Evolutionary conservation across 2,329 filamentous ascomycete species (phyloP), one percentile per base, ranked within the genome.

Genomic region (Pleurostoma richardsiae): DNA sequence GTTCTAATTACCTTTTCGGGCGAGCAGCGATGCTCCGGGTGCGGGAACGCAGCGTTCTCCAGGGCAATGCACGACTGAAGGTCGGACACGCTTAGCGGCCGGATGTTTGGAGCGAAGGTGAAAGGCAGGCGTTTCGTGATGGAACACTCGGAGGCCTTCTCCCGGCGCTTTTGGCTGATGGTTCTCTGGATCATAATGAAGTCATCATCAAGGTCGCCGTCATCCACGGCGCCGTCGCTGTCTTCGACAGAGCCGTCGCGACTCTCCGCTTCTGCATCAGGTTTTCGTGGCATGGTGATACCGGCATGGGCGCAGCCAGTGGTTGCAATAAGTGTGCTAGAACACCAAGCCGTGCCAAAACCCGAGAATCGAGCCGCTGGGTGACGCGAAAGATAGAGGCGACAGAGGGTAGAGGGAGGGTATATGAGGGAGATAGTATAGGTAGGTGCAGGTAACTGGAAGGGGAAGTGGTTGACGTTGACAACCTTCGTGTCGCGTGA

Each of bases 21-120:
- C 3, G 70, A 69, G 44, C 75, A 72, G 41, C 77, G 68, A 54
- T 81, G 71, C 40, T 62, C 60, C 28, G 72, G 69, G 45, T 80
- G 60, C 11, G 65, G 55, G 50, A 82, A 79, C 4, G 79, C 76
- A 8, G 73, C 70, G 48, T 76, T 71, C 59, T 83, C 80, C 30
- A 83, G 66, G 5, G 70, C 70, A 28, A 78, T 61, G 52, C 76
- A 79, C 6, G 78, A 80, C 30, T 85, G 80, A 42, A 85, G 62
- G 56, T 90, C 83, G 29, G 77, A 78, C 42, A 79, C 65, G 39
- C 80, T 88, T 43, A 96, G 75, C 29, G 86, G 79, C 44, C 88
- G 82, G n/a, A 87, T 78, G 57, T 87, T 86, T 29, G 89, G 83
- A 58, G 88, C 79, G 57, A 89, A 79, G 43, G 79, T 73, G 56